phyloP scores from a whole-genome alignment of 2,329 filamentous ascomycete species.

The Mycogone perniciosa region DNA sequence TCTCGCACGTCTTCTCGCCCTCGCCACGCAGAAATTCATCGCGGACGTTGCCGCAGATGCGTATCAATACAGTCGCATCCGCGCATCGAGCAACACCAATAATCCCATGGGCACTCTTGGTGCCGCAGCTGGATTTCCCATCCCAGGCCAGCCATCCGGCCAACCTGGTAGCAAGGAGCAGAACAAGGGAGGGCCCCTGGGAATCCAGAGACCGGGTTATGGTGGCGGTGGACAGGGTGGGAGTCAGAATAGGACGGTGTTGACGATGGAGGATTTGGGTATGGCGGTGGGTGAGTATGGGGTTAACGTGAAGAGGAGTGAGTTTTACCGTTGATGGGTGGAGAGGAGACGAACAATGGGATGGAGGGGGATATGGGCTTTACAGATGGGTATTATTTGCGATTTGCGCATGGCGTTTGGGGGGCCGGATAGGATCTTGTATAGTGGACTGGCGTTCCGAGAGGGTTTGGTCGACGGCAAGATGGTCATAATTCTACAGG shows the following conservation, averaged over 20 bases:
- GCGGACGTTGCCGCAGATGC: conserved; percentile 95
- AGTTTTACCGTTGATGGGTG: conserved; percentile 73
- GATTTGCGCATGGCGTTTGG: neutral
- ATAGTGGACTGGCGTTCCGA: conserved; percentile 18
- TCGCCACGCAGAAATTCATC: conserved; percentile 98
- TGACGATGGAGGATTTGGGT: conserved; percentile 97
- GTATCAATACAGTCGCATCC: conserved; percentile 95
- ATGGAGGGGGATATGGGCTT: neutral
- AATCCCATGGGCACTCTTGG: conserved; percentile 87
- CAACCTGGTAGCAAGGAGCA: conserved; percentile 51
- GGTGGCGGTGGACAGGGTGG: conserved; percentile 86
- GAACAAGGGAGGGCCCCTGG: conserved; percentile 55
- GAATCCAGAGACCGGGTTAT: conserved; percentile 70
- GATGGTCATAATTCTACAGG: neutral
- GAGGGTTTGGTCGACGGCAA: conserved; percentile 15
- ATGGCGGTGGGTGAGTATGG: conserved; percentile 98
- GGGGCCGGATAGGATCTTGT: neutral
- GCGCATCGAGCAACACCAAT: conserved; percentile 78
- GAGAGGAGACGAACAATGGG: neutral
- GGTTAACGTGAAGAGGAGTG: conserved; percentile 92
- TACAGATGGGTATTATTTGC: conserved; percentile 9
- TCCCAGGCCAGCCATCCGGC: conserved; percentile 55
- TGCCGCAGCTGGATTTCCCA: conserved; percentile 63
- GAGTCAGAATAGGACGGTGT: conserved; percentile 82
- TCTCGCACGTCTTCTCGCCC: conserved; percentile 84